phyloP scores from a whole-genome alignment of 163 green algal genomes.

The Prototheca stagnorum region DNA sequence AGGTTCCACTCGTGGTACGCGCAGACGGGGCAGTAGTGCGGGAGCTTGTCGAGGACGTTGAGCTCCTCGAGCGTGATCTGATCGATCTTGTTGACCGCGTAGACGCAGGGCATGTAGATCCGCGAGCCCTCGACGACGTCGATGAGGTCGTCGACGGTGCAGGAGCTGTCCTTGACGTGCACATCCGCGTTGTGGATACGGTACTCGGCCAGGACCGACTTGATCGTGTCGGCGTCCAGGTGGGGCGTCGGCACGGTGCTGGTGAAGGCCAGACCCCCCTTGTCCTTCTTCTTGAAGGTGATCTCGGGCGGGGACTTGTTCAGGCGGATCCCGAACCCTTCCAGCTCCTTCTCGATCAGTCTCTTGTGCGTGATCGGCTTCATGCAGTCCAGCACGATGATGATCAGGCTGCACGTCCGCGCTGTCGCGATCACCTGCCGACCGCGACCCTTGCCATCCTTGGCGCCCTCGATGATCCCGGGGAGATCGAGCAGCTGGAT shows the following conservation, averaged over 20 bases:
- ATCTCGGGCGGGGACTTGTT: conserved; percentile 94
- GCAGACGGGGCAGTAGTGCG: conserved; percentile 87
- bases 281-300: conserved; percentile 69
- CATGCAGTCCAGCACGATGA: conserved; percentile 94
- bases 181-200: conserved; percentile 88
- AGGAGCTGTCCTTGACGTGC: conserved; percentile 55
- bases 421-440: conserved; percentile 94
- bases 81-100: conserved; percentile 96
- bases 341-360: conserved; percentile 87
- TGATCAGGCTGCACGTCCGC: conserved; percentile 93
- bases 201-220: conserved; percentile 72
- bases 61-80: conserved; percentile 96
- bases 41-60: conserved; percentile 69
- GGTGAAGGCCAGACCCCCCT: conserved; percentile 59
- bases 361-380: conserved; percentile 96
- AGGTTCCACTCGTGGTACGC: conserved; percentile 97
- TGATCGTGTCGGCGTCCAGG: conserved; percentile 80
- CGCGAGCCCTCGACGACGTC: conserved; percentile 88
- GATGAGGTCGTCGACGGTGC: conserved; percentile 75
- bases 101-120: conserved; percentile 87
- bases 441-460: conserved; percentile 94
- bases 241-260: conserved; percentile 40
- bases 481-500: conserved; percentile 95
- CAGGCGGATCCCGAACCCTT: conserved; percentile 89
- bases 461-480: conserved; percentile 96